phyloP scores from a whole-genome alignment of 106 monocot species.

The Dioscorea zingiberensis region DNA sequence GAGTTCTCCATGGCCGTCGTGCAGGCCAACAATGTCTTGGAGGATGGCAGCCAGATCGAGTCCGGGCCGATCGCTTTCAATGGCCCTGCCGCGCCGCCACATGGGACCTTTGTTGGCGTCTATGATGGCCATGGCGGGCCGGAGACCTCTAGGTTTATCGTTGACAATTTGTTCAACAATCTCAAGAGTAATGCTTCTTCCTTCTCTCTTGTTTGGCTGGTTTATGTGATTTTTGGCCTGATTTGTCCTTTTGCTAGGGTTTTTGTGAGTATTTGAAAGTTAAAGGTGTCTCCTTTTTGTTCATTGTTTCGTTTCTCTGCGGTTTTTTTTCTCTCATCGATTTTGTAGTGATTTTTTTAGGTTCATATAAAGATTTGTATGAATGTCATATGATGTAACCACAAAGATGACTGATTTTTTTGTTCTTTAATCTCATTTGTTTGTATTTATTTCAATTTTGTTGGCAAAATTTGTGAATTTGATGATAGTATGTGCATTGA shows the following conservation, averaged over 20 bases:
- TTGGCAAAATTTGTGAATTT: too few relatives aligned
- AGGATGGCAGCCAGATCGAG: constrained; percentile 75
- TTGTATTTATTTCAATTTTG: too few relatives aligned
- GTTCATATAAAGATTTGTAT: background rate
- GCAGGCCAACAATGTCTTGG: constrained; percentile 56
- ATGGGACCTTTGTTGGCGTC: constrained; percentile 67
- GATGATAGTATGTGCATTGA: too few relatives aligned
- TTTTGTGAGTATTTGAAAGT: background rate
- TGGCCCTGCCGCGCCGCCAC: background rate
- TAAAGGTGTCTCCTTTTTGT: background rate
- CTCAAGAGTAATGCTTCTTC: constrained; percentile 33
- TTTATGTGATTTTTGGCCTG: background rate
- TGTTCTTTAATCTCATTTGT: too few relatives aligned
- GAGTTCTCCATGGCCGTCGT: constrained; percentile 87
- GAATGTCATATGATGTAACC: background rate
- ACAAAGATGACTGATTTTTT: background rate
- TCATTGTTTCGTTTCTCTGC: background rate
- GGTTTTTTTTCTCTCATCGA: background rate
- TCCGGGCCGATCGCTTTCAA: constrained; percentile 35
- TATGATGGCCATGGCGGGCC: constrained; percentile 84
- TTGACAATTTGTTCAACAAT: constrained; percentile 45
- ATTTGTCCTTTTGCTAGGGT: background rate
- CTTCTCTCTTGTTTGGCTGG: background rate
- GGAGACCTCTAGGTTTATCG: constrained; percentile 46
- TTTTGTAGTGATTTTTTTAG: too few relatives aligned